phyloP scores from a whole-genome alignment of 192 early-diverging fungal species.

The Coemansia javaensis region DNA sequence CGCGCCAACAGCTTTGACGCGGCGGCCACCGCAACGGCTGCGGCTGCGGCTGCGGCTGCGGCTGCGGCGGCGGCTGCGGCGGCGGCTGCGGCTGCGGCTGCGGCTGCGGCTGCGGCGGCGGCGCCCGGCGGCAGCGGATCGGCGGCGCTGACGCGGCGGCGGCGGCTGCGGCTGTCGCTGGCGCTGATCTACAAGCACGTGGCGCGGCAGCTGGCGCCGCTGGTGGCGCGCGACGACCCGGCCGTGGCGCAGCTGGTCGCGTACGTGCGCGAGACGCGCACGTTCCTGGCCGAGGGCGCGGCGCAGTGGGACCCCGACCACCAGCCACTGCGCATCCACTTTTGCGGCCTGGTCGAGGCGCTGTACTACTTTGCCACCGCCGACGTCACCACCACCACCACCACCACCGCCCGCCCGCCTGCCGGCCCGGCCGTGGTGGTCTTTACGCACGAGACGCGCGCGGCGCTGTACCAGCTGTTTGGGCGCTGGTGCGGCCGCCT shows the following conservation, averaged over 20 bases:
- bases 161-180: constrained; percentile 36
- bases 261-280: constrained; percentile 72
- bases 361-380: constrained; percentile 74
- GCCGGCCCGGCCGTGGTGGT: constrained; percentile 18
- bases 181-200: constrained; percentile 47
- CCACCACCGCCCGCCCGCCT: background rate
- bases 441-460: constrained; percentile 76
- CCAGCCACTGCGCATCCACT: constrained; percentile 80
- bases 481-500: constrained; percentile 83
- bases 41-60: constrained; percentile 12
- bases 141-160: constrained; percentile 25
- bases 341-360: constrained; percentile 83
- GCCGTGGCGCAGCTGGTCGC: constrained; percentile 61
- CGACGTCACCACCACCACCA: constrained; percentile 43
- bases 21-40: constrained; percentile 1
- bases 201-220: constrained; percentile 43
- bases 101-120: constrained; percentile 20
- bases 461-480: constrained; percentile 74
- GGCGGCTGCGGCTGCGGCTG: constrained; percentile 16
- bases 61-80: constrained; percentile 7
- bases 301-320: constrained; percentile 84
- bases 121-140: constrained; percentile 15
- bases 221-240: constrained; percentile 54
- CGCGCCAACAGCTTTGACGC: constrained; percentile 48
- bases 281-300: constrained; percentile 71